These are phyloP conservation scores for Moringa oleifera DNA, from an alignment of 345 rosid species.

Conservation along the genomic window DNA sequence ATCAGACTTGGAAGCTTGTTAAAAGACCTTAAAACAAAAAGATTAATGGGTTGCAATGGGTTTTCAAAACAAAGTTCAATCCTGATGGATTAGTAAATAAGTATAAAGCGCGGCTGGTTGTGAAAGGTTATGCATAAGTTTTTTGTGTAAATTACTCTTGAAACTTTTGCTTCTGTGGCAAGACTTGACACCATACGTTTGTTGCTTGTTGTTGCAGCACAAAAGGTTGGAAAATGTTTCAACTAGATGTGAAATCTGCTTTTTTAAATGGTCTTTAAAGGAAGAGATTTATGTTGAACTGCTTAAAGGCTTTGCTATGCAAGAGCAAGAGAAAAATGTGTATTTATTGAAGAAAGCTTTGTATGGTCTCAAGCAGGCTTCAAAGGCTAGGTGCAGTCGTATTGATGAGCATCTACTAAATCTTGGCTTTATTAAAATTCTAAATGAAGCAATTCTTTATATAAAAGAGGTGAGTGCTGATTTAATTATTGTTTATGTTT, in stretches of 20 bases:
- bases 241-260: slow-evolving; percentile 11
- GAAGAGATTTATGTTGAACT: slow-evolving; percentile 8
- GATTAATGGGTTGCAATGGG: slow-evolving; percentile 3
- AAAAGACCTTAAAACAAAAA: neutral
- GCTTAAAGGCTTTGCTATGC: no score
- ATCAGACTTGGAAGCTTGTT: slow-evolving; percentile 1
- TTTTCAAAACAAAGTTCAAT: slow-evolving; percentile 6
- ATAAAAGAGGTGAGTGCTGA: no score
- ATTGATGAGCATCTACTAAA: no score
- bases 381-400: no score
- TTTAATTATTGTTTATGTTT: no score
- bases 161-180: slow-evolving; percentile 10
- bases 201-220: slow-evolving; percentile 4
- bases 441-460: no score
- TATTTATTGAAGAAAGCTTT: no score
- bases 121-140: slow-evolving; percentile 8
- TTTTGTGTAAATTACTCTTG: slow-evolving; percentile 3
- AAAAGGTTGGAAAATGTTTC: slow-evolving; percentile 2
- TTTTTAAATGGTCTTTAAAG: slow-evolving; percentile 9
- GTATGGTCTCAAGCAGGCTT: no score
- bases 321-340: no score
- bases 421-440: no score
- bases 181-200: neutral
- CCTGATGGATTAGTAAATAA: slow-evolving; percentile 1
- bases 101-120: slow-evolving; percentile 9